Base-by-base conservation (phyloP, 2,329 filamentous ascomycete genomes). In the Cadophora luteo-olivacea region DNA sequence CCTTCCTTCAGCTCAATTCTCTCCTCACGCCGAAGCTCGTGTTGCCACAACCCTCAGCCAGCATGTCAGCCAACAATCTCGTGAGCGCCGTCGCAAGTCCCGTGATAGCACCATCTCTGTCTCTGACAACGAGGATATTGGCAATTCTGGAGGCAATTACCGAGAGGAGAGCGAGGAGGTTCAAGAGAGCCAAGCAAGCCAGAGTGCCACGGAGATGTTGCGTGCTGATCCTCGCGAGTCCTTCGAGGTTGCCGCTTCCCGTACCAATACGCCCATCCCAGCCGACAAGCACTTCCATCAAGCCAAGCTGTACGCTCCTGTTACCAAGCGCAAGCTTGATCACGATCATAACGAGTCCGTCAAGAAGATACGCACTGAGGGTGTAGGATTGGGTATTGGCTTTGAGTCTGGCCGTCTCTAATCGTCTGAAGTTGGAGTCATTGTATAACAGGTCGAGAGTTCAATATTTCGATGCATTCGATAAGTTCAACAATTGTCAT, bases 91-190 rank as follows among this genome's bases (percentile, higher is more conserved):
- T 48, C 87, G 87, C 64, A 89, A 89, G 79, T 94, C 93, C 78
- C 89, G 92, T 69, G 93, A 97, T 78, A 95, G 92, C 81, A 97
- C 93, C 1, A 94, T 96, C 61, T 96, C 93, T 0, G 90, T 87
- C 24, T 86, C 85, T 1, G 86, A 87, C 54, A 77, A 78, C 8
- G 84, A 85, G 24, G 86, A 88, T 74, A 80, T 88, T 29, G 85
- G 84, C 0, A 82, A 86, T 4, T 84, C 86, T 68, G 54, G 32
- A 24, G 85, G 85, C 0, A 73, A 69, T 62, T 74, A 77, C 24
- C 80, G 81, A 9, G 81, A 81, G 1, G 81, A 81, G 16, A 84
- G 92, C 51, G 87, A 91, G 71, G 88, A 91, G 54, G 80, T 94
- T 0, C 86, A 84, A 41, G 91, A 91, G 75, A 93, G 91, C 67